Conservation (phyloP, 345 rosid genomes). For the Balakata baccata region DNA sequence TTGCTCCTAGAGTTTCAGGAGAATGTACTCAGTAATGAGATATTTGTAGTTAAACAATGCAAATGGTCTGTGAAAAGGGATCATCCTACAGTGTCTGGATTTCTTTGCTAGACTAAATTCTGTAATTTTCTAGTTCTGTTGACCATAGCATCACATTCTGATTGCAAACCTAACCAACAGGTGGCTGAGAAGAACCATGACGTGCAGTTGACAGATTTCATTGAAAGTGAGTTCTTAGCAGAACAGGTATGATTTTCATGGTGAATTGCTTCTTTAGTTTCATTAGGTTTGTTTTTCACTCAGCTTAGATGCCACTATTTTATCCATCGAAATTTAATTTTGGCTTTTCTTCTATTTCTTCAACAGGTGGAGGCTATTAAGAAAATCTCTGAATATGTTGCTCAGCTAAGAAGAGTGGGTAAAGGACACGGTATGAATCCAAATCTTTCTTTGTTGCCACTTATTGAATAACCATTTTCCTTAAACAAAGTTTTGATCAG, state of each 20-base stretch:
- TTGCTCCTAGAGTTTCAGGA: neutral
- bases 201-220: conserved; percentile 27
- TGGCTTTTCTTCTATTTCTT: neutral
- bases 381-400: conserved; percentile 33
- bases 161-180: conserved; percentile 10
- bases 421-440: conserved; percentile 26
- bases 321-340: neutral
- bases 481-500: neutral
- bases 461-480: neutral
- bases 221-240: conserved; percentile 24
- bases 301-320: neutral
- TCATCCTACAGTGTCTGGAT: neutral
- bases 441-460: neutral
- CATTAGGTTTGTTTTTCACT: neutral
- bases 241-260: conserved; percentile 26
- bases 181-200: conserved; percentile 22
- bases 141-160: neutral
- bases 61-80: neutral
- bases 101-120: neutral
- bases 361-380: conserved; percentile 30
- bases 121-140: conserved; percentile 4
- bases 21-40: neutral
- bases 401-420: conserved; percentile 33
- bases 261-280: neutral
- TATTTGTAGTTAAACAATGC: neutral